phyloP scores from a whole-genome alignment of 352 stramenopile species.

The Globisporangium barbulae region DNA sequence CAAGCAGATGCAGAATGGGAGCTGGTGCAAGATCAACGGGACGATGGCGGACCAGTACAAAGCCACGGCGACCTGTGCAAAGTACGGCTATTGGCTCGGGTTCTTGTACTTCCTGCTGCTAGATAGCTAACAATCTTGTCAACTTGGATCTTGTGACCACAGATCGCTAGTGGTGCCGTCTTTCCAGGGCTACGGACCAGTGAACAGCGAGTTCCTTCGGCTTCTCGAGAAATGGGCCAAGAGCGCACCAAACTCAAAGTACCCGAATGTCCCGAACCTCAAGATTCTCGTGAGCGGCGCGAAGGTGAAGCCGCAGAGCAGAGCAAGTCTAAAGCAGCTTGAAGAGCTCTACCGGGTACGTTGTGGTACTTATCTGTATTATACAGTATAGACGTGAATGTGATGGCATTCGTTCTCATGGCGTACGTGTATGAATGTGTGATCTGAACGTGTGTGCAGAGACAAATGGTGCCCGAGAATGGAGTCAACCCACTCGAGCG shows the following conservation, averaged over 20 bases:
- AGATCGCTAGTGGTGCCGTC: conserved; percentile 54
- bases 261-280: conserved; percentile 27
- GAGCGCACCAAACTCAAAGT: conserved; percentile 25
- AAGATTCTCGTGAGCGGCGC: conserved; percentile 55
- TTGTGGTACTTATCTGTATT: neutral
- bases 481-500: conserved; percentile 32
- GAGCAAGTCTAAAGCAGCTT: conserved; percentile 53
- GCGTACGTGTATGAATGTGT: neutral
- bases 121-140: neutral
- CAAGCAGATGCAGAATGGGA: conserved; percentile 69
- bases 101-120: neutral
- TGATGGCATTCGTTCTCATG: neutral
- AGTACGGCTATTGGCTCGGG: conserved; percentile 37
- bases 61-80: conserved; percentile 71
- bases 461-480: conserved; percentile 25
- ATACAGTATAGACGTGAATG: neutral
- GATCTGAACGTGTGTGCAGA: conserved; percentile 15
- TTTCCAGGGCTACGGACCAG: conserved; percentile 58
- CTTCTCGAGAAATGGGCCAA: conserved; percentile 70
- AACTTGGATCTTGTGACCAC: neutral
- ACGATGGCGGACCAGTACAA: conserved; percentile 74
- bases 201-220: conserved; percentile 51
- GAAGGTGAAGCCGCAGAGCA: conserved; percentile 38
- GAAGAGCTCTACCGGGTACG: conserved; percentile 67
- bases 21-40: conserved; percentile 62